phyloP scores from a whole-genome alignment of 345 rosid genomes.

The Populus nigra region DNA sequence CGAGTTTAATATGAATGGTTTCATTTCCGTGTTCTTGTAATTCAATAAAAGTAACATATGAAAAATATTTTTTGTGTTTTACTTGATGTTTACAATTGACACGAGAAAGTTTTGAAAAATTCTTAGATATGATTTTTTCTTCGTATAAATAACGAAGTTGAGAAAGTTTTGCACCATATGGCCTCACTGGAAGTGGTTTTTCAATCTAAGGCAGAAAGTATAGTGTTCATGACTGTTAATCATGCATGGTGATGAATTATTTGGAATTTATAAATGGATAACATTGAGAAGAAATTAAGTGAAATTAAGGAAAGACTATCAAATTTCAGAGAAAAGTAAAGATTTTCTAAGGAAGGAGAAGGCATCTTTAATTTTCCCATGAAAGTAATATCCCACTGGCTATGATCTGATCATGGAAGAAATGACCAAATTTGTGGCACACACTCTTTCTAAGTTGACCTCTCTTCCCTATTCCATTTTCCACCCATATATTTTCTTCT shows the following conservation, averaged over 20 bases:
- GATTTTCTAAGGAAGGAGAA: background rate
- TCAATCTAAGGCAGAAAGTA: background rate
- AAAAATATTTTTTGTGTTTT: too few relatives aligned
- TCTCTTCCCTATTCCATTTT: background rate
- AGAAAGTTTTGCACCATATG: background rate
- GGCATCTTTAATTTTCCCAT: conserved; percentile 19
- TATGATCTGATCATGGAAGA: conserved; percentile 19
- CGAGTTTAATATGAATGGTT: too few relatives aligned
- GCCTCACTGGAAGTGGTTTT: background rate
- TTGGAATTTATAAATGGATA: background rate
- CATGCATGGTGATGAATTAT: conserved; percentile 19
- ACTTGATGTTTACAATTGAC: too few relatives aligned
- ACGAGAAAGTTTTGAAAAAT: too few relatives aligned
- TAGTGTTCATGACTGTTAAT: background rate
- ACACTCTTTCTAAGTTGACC: conserved; percentile 9
- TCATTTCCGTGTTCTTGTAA: too few relatives aligned
- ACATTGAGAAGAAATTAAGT: conserved; percentile 5
- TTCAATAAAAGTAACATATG: too few relatives aligned
- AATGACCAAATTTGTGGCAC: conserved; percentile 32
- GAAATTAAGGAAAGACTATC: conserved; percentile 43
- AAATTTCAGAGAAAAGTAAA: background rate
- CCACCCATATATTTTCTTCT: conserved; percentile 5
- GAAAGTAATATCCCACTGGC: conserved; percentile 25
- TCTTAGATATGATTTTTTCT: background rate
- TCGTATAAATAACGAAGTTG: background rate